Evolutionary conservation across 169 alveolate species (phyloP), one percentile per base, ranked within the genome.

Genomic region (Plasmodium gaboni): DNA sequence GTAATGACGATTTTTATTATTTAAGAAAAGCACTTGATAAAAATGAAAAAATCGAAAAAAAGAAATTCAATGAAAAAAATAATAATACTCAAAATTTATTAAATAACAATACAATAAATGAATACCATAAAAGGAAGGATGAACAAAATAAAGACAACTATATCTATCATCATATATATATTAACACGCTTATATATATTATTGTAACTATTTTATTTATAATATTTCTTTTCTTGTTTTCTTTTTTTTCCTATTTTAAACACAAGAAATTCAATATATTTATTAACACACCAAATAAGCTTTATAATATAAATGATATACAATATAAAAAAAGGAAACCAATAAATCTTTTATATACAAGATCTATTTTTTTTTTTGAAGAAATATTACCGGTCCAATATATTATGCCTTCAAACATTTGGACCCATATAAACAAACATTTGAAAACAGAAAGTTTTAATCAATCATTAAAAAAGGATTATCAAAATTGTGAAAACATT

Each of bases 361-460:
- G 92, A 55, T 48, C 15, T 63, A 70, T 85, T 70, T 60, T 19
- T 32, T 85, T 70, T 70, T 85, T 70, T 42, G 92, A 85, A 63
- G 92, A 85, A 70, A 44, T 85, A 15, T 69, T 69, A 2, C 83
- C 92, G 8, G 50, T 60, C 24, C 74, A 85, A 63, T 59, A 61
- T n/a, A 85, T 85, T 85, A 85, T 85, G 92, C 92, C 92, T 42
- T n/a, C 8, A 32, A 70, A 85, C 59, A 80, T 85, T 19, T 70
- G 86, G 86, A 12, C 32, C 4, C 92, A 70, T 28, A 46, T 85
- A 44, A 46, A 50, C 28, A 69, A 65, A 6, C 87, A 85, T 65
- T 9, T 85, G 10, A 73, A 85, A 19, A 26, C 48, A 10, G 42
- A 57, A 2, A 70, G 60, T 12, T 73, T 64, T 24, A 65, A 10